phyloP scores from a whole-genome alignment of 2,329 filamentous ascomycete genomes.

The Ustulina deusta region DNA sequence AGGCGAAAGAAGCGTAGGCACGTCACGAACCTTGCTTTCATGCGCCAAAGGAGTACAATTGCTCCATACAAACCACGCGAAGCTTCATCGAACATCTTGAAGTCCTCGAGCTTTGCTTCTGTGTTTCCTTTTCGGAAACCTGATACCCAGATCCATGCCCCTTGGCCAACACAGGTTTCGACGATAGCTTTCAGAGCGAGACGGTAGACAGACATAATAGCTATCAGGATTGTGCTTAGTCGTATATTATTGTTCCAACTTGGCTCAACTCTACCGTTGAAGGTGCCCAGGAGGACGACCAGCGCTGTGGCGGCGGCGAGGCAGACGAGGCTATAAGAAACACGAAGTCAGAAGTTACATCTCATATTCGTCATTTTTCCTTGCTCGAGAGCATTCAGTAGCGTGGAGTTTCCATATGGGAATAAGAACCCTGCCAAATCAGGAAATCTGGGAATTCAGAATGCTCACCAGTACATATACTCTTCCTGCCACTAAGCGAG shows the following conservation, averaged over 20 bases:
- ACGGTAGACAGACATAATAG: conserved; percentile 54
- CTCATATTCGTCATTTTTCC: not conserved
- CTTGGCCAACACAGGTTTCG: conserved; percentile 54
- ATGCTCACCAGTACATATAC: conserved; percentile 49
- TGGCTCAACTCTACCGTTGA: conserved; percentile 51
- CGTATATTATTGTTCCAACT: conserved; percentile 47
- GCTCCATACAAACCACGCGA: conserved; percentile 54
- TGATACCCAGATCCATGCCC: conserved; percentile 57
- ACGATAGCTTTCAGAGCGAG: conserved; percentile 54
- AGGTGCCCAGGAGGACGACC: conserved; percentile 48
- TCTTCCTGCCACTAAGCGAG: conserved; percentile 55
- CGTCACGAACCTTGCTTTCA: conserved; percentile 51
- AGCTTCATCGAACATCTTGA: conserved; percentile 56
- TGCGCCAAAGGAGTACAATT: conserved; percentile 52
- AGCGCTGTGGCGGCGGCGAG: conserved; percentile 48
- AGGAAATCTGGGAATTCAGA: not conserved
- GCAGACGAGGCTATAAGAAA: conserved; percentile 43
- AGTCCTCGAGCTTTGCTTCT: conserved; percentile 53
- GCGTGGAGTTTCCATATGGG: not conserved
- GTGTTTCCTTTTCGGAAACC: conserved; percentile 50
- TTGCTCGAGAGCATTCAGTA: not conserved
- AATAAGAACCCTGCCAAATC: not conserved
- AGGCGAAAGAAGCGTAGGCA: not conserved
- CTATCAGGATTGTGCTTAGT: conserved; percentile 54
- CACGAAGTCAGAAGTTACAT: not conserved